Evolutionary conservation across 2,329 filamentous ascomycete species (phyloP).

Genomic region (Amauroascus niger): DNA sequence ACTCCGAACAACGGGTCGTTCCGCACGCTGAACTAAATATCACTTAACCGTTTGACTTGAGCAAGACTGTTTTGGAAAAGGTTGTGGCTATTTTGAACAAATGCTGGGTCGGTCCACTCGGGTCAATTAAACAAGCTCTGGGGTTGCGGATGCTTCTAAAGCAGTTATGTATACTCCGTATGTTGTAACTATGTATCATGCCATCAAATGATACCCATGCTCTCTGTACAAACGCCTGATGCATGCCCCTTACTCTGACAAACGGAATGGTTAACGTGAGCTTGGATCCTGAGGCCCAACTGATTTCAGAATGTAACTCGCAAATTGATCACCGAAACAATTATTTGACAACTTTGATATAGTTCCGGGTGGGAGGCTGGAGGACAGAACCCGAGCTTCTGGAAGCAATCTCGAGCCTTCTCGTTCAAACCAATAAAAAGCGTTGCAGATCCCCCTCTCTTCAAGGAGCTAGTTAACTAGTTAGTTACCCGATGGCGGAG

Average conservation of each 20-base stretch:
- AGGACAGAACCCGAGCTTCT: neutral
- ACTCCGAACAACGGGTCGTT: constrained; percentile 42
- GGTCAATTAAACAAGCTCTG: no score
- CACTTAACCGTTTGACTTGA: neutral
- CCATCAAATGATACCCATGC: constrained; percentile 1
- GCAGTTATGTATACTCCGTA: no score
- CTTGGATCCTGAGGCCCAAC: no score
- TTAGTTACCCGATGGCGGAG: no score
- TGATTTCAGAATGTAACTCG: no score
- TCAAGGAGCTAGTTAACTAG: no score
- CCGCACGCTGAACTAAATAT: neutral
- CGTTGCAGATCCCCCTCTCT: no score
- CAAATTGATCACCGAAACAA: neutral
- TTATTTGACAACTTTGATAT: no score
- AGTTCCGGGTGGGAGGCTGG: no score
- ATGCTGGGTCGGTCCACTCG: neutral
- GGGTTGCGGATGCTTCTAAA: no score
- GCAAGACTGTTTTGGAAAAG: neutral
- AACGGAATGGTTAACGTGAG: no score
- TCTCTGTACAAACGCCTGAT: neutral
- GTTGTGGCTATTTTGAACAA: neutral
- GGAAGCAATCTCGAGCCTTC: neutral
- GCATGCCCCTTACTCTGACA: no score
- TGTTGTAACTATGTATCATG: neutral
- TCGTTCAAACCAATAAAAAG: neutral